Percentiles rank a stretch among this genome's conserved stretches.
Conservation (phyloP, 768 basidiomycete species). For the Chlorophyllum brunneum region DNA sequence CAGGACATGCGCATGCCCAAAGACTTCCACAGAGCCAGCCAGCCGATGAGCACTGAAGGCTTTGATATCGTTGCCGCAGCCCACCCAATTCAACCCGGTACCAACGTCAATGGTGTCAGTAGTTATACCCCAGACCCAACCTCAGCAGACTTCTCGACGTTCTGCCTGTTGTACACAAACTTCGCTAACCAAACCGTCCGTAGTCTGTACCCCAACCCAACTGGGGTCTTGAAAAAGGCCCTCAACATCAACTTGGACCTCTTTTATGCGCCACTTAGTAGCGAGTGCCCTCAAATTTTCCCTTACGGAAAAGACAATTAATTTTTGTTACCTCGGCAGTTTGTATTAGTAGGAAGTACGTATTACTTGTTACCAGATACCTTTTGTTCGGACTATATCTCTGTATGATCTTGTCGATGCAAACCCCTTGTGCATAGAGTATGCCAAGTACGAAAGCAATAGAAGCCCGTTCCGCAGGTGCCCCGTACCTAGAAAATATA, state of each 20-base stretch:
- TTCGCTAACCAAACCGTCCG: slow-evolving; percentile 16
- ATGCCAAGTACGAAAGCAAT: no score
- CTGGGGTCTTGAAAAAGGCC: slow-evolving; percentile 13
- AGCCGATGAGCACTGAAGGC: slow-evolving; percentile 4
- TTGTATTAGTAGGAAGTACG: no score
- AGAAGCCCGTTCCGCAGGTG: no score
- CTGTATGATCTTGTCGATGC: no score
- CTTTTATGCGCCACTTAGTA: slow-evolving; percentile 3
- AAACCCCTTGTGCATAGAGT: no score
- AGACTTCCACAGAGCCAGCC: slow-evolving; percentile 15
- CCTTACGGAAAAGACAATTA: slow-evolving; percentile 12
- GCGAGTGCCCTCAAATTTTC: slow-evolving; percentile 13
- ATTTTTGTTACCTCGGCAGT: no score
- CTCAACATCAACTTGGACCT: slow-evolving; percentile 14
- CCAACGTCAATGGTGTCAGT: slow-evolving; percentile 12
- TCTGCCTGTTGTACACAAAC: slow-evolving; percentile 16
- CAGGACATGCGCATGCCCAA: slow-evolving; percentile 16
- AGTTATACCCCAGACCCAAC: slow-evolving; percentile 14
- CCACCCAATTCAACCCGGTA: slow-evolving; percentile 15
- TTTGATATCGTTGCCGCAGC: slow-evolving; percentile 2
- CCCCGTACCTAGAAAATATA: no score
- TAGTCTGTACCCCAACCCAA: slow-evolving; percentile 18
- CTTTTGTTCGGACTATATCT: no score
- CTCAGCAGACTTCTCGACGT: slow-evolving; percentile 10
- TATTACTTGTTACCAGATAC: no score